Evolutionary conservation across 208 protist species (phyloP), one percentile per base, ranked within the genome.

Genomic region (Leishmania gerbilli): DNA sequence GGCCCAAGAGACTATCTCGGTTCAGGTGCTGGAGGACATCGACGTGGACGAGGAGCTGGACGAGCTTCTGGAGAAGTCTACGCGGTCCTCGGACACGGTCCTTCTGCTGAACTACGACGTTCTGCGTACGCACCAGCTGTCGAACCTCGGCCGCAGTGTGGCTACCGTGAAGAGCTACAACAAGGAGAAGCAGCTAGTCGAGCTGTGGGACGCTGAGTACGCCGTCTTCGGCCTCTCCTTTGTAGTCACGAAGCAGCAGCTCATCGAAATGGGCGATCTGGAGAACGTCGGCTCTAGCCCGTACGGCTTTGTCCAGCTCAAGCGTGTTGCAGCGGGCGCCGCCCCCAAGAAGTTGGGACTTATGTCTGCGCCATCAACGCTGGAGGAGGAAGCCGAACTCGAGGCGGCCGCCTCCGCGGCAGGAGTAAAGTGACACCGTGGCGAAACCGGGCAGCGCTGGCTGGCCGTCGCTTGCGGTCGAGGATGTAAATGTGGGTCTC

Each of bases 91-190:
- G 37, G 89, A 94, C 42, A 87, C 88, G 8, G 91, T 97, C 8
- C 84, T 96, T 71, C 88, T 97, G 49, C 80, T 97, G 47, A 97
- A 97, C 86, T 97, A 97, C 84, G 89, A 97, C 79, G 88, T 90
- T 3, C 79, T 84, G 49, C 92, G 87, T 69, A 92, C 88, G 24
- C 91, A 93, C 82, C 79, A 92, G 49, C 68, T 96, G 3, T 62
- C 81, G 7, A 83, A 90, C 71, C 89, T 91, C 72, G 92, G 90
- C 27, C 89, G 92, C 80, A 97, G 92, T 79, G 92, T 91, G 37
- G 94, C 91, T 6, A 82, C 95, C 47, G 84, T 97, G 82, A 90
- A 90, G 85, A 86, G 86, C 79, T 97, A 91, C 90, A 88, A 95
- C 88, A 88, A 87, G 64, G 89, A 88, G 37, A 92, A 88, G 62